phyloP scores from a whole-genome alignment of 805 yeast genomes.

The Schwanniomyces polymorphus region DNA sequence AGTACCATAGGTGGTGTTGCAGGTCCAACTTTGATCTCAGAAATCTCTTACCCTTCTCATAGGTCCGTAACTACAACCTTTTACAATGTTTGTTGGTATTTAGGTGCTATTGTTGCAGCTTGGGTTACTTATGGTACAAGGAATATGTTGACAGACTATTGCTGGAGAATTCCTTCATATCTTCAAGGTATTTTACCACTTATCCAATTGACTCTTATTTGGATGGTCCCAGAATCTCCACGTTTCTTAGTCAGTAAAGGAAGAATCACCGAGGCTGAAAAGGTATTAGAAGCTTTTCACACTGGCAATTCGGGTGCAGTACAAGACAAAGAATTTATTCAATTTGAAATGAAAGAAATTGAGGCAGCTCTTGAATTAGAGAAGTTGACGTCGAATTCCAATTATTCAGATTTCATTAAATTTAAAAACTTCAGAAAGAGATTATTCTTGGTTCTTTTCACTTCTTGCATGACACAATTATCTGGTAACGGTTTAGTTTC shows the following conservation, averaged over 20 bases:
- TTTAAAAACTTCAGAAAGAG: constrained; percentile 44
- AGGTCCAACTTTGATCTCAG: constrained; percentile 50
- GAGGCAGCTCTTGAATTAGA: constrained; percentile 41
- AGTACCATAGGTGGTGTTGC: constrained; percentile 38
- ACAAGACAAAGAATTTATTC: constrained; percentile 23
- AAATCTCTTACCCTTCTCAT: constrained; percentile 48
- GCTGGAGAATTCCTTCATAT: constrained; percentile 57
- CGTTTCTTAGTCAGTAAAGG: constrained; percentile 43
- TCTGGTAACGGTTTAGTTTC: constrained; percentile 57
- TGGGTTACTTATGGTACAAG: constrained; percentile 51
- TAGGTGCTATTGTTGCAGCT: constrained; percentile 53
- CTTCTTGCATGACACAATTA: constrained; percentile 41
- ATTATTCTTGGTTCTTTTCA: constrained; percentile 30
- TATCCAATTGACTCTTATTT: constrained; percentile 34
- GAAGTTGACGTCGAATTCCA: constrained; percentile 26
- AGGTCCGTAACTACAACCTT: constrained; percentile 42
- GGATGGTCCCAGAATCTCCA: constrained; percentile 50
- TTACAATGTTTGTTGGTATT: constrained; percentile 52
- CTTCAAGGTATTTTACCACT: constrained; percentile 50
- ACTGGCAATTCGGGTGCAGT: constrained; percentile 37
- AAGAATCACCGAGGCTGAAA: constrained; percentile 41
- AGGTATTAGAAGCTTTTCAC: constrained; percentile 38
- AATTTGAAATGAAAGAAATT: constrained; percentile 41
- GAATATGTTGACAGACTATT: constrained; percentile 28
- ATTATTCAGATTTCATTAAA: constrained; percentile 37